Percentiles rank a stretch among this genome's conserved stretches.
phyloP scores from a whole-genome alignment of 768 basidiomycete genomes.

The Leucocoprinus birnbaumii region DNA sequence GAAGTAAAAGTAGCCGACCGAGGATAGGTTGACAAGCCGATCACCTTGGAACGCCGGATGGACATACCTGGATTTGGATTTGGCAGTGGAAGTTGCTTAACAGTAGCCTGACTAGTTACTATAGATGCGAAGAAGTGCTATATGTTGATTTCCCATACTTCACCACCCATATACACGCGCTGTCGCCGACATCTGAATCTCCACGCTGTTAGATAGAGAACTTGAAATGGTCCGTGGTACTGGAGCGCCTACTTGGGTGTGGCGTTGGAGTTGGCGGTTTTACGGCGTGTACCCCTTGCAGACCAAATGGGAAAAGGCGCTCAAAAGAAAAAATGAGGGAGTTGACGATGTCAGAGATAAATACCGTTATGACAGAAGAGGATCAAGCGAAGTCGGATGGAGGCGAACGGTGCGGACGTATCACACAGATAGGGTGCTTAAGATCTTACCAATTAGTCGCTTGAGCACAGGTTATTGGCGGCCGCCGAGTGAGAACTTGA shows the following conservation, averaged over 20 bases:
- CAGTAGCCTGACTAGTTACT: too few species aligned
- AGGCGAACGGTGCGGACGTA: too few species aligned
- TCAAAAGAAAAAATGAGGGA: conserved; percentile 2
- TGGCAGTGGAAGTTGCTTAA: too few species aligned
- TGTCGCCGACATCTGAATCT: too few species aligned
- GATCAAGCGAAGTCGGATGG: neutral
- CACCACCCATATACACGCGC: neutral
- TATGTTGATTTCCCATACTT: neutral
- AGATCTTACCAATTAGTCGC: neutral
- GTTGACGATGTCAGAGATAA: neutral
- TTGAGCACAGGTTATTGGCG: neutral
- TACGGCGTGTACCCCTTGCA: too few species aligned
- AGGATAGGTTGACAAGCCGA: conserved; percentile 4
- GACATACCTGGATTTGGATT: too few species aligned
- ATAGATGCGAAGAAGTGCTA: neutral
- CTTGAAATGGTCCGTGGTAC: too few species aligned
- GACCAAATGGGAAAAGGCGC: neutral
- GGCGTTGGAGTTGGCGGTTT: too few species aligned
- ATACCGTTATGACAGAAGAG: neutral
- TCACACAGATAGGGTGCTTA: too few species aligned
- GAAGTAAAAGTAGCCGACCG: neutral
- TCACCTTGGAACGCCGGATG: conserved; percentile 4
- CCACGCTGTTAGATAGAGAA: neutral
- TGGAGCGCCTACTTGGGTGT: too few species aligned
- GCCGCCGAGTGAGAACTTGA: neutral